These are phyloP conservation scores for Penicillium mononematosum DNA, from an alignment of 495 filamentous ascomycete genomes.

Conservation along the genomic window DNA sequence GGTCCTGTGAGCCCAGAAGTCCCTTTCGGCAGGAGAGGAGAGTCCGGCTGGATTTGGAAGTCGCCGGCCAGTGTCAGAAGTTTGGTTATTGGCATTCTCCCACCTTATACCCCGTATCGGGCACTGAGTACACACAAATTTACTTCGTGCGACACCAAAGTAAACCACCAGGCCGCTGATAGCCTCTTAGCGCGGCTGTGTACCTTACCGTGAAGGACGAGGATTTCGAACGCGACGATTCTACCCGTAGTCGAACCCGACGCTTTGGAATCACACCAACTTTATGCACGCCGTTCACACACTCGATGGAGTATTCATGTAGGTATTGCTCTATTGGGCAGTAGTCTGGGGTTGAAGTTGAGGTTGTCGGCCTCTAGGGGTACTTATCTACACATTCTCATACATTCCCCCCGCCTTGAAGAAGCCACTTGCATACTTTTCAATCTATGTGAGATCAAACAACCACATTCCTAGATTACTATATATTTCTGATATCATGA, in stretches of 20 bases:
- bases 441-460: background rate
- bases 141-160: background rate
- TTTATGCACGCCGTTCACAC: slow-evolving; percentile 4
- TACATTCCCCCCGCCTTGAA: background rate
- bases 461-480: background rate
- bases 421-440: background rate
- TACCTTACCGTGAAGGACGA: slow-evolving; percentile 2
- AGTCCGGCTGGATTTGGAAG: background rate
- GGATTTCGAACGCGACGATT: slow-evolving; percentile 2
- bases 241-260: background rate
- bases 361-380: background rate
- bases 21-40: background rate
- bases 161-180: background rate
- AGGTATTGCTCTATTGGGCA: background rate
- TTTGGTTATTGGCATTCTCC: background rate
- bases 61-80: background rate
- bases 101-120: background rate
- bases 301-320: background rate
- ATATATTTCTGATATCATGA: background rate
- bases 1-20: background rate
- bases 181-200: slow-evolving; percentile 4
- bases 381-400: background rate
- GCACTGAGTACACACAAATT: background rate
- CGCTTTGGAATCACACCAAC: slow-evolving; percentile 5
- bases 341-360: background rate